phyloP scores from a whole-genome alignment of 1,284 basidiomycete species.

The Cutaneotrichosporon spelunceum region DNA sequence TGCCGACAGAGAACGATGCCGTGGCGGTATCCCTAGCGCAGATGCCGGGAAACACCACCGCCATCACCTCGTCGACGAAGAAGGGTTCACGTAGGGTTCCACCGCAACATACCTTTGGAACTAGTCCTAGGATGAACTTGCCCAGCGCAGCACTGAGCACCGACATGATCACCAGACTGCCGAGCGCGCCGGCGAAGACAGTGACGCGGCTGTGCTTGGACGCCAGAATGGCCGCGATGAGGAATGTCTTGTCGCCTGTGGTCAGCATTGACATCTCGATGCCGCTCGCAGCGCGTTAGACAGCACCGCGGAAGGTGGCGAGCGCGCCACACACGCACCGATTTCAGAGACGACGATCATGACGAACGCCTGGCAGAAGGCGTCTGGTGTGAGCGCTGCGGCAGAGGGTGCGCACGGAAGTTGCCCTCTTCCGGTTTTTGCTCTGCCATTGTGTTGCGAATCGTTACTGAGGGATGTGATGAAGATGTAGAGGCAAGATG shows the following conservation, averaged over 20 bases:
- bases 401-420: slow-evolving; percentile 13
- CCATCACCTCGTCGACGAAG: not conserved
- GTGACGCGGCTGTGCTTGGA: slow-evolving; percentile 83
- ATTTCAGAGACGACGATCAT: slow-evolving; percentile 91
- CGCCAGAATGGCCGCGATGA: slow-evolving; percentile 93
- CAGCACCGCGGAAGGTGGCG: too few species aligned
- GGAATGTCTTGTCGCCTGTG: slow-evolving; percentile 92
- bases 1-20: not conserved
- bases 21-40: not conserved
- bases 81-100: not conserved
- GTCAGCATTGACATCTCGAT: slow-evolving; percentile 13
- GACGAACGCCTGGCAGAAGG: slow-evolving; percentile 69
- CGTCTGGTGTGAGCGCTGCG: slow-evolving; percentile 44
- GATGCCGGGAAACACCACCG: not conserved
- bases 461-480: not conserved
- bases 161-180: slow-evolving; percentile 87
- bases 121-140: slow-evolving; percentile 73
- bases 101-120: slow-evolving; percentile 59
- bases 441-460: slow-evolving; percentile 9
- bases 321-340: slow-evolving; percentile 29
- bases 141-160: slow-evolving; percentile 83
- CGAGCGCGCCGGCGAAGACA: slow-evolving; percentile 87
- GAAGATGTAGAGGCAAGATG: not conserved
- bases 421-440: slow-evolving; percentile 13
- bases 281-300: not conserved